Evolutionary conservation across 495 filamentous ascomycete species (phyloP), one percentile per base, ranked within the genome.

Genomic region (Lophiotrema nucula): DNA sequence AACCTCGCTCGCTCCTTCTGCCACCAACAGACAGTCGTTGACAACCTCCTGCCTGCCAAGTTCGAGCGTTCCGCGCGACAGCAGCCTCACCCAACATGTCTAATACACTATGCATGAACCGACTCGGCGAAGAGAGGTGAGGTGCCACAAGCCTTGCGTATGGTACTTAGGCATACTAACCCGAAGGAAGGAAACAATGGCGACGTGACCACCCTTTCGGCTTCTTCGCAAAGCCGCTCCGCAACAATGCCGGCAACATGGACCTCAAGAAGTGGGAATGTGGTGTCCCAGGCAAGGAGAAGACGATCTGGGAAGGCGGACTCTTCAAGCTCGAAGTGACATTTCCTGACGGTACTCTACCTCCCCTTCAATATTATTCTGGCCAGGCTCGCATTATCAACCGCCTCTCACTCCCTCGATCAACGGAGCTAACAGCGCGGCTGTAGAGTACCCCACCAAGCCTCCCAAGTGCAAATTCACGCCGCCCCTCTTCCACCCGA

Each of bases 391-490:
- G n/a, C n/a, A n/a, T n/a, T n/a, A n/a, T n/a, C n/a, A n/a, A n/a
- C n/a, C n/a, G n/a, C n/a, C n/a, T n/a, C n/a, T n/a, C n/a, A n/a
- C n/a, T n/a, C n/a, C n/a, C n/a, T n/a, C n/a, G n/a, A n/a, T n/a
- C n/a, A n/a, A n/a, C n/a, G n/a, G n/a, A n/a, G n/a, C n/a, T n/a
- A n/a, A n/a, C n/a, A n/a, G n/a, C n/a, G n/a, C n/a, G n/a, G 31
- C 8, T 35, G 26, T 67, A 98, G 93, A 99, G 68, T 99, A 99
- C 72, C 93, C 93, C 26, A 97, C 93, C 42, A 99, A 99, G 70
- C 93, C 93, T 24, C 93, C 93, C 0, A 99, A 99, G 74, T 99
- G 93, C 85, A 96, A 96, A 83, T 99, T 99, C 66, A 80, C 85
- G 1, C 93, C 93, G 5, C 91, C 93, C 2, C 86, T 99, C 13